phyloP scores from a whole-genome alignment of 2,329 filamentous ascomycete species.

The Fusarium sacchari region DNA sequence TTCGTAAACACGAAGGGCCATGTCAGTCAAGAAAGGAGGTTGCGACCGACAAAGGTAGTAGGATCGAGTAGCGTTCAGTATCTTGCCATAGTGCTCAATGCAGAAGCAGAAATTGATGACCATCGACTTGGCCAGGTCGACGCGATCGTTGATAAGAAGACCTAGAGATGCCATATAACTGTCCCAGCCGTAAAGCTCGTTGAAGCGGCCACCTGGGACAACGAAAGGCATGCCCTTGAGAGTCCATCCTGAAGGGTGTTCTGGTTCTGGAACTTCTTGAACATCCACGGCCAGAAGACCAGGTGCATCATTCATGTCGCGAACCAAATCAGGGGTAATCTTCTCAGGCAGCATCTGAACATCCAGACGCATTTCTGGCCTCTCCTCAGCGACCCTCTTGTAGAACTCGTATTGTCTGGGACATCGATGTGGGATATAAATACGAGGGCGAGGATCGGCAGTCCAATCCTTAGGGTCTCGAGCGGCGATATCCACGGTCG shows the following conservation, averaged over 20 bases:
- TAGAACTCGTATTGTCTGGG: slow-evolving; percentile 94
- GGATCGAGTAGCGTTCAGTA: slow-evolving; percentile 93
- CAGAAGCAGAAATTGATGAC: slow-evolving; percentile 97
- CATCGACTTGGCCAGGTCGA: slow-evolving; percentile 92
- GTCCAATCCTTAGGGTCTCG: slow-evolving; percentile 97
- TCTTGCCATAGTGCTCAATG: slow-evolving; percentile 98
- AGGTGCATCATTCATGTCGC: slow-evolving; percentile 85
- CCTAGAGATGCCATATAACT: slow-evolving; percentile 98
- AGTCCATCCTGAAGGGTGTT: slow-evolving; percentile 70
- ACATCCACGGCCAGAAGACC: slow-evolving; percentile 91
- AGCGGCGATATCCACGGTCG: slow-evolving; percentile 85
- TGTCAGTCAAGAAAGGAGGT: slow-evolving; percentile 96
- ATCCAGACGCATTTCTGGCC: slow-evolving; percentile 87
- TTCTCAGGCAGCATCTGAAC: slow-evolving; percentile 81
- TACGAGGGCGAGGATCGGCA: slow-evolving; percentile 84
- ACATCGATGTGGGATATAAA: slow-evolving; percentile 87
- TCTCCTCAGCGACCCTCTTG: slow-evolving; percentile 77
- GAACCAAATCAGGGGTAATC: slow-evolving; percentile 83
- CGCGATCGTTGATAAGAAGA: slow-evolving; percentile 83
- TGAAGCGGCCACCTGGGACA: slow-evolving; percentile 97
- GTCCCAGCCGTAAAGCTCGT: slow-evolving; percentile 98
- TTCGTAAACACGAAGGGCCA: slow-evolving; percentile 93
- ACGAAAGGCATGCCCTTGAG: slow-evolving; percentile 89
- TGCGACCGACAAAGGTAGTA: slow-evolving; percentile 97
- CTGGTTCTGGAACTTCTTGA: slow-evolving; percentile 75